Conservation (phyloP, 176 grass and related monocot genomes). For the Oryza coarctata region DNA sequence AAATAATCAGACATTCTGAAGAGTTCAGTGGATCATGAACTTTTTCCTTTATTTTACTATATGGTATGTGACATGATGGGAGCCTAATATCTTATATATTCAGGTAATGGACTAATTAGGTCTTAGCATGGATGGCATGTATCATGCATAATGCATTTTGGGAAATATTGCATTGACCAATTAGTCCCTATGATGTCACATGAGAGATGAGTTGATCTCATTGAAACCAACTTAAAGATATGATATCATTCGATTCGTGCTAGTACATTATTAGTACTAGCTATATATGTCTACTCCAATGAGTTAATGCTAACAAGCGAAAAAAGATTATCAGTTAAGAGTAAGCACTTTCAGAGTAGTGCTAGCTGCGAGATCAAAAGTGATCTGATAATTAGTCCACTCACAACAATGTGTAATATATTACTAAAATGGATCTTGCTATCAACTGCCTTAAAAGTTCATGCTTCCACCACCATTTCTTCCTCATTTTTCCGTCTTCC, state of each 20-base stretch:
- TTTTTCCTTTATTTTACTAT: neutral
- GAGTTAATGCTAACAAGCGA: neutral
- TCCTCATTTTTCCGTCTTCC: slow-evolving; percentile 25
- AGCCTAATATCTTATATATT: neutral
- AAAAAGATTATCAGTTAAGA: neutral
- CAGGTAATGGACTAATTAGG: neutral
- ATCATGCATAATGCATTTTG: neutral
- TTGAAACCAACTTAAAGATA: neutral
- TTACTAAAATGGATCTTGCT: neutral
- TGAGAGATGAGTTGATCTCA: neutral
- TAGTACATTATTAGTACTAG: neutral
- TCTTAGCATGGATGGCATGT: neutral
- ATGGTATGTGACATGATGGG: neutral
- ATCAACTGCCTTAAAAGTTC: neutral
- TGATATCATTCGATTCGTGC: neutral
- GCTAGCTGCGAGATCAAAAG: slow-evolving; percentile 11
- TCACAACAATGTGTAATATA: slow-evolving; percentile 5
- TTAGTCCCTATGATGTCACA: neutral
- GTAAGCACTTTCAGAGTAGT: neutral
- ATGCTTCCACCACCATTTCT: neutral
- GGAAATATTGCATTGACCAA: neutral
- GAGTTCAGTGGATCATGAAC: neutral
- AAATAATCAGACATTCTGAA: neutral
- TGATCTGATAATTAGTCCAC: slow-evolving; percentile 3
- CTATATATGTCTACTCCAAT: neutral